Evolutionary conservation across 768 basidiomycete genomes (phyloP), one percentile per base, ranked within the genome.

Genomic region (Coprinopsis sp.): DNA sequence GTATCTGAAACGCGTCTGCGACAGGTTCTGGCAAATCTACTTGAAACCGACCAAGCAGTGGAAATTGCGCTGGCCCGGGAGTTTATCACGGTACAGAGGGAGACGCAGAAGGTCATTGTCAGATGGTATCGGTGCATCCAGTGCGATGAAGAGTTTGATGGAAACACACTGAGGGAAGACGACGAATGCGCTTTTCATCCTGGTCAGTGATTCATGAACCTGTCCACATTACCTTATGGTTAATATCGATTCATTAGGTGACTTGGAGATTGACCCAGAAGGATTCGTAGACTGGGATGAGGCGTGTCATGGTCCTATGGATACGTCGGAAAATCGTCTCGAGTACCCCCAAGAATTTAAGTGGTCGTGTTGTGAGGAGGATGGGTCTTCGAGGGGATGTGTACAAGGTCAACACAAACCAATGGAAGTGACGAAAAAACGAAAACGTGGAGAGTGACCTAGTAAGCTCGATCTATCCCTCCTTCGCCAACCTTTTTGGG

Each of bases 151-250:
- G 72, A 77, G 40, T 78, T 67, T 50, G 77, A 79, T 50, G 59
- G 64, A 33, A 65, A 66, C 11, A 58, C 54, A 4, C 51, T 58
- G 33, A 60, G 70, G 36, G 66, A 58, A 16, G 63, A 68, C 3
- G 65, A 61, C 3, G 74, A 74, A 48, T 81, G 78, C 49, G 37
- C 50, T 14, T 78, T 74, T 52, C 79, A 81, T 64, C 69, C 74
- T 33, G 78, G 79, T 77, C 44, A 41, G 70, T 50, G 24, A n/a
- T n/a, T n/a, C 28, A 33, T 34, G 38, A 13, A 8, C 10, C 8
- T 21, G 27, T 43, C 19, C 19, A 18, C 18, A 27, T 37, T 18
- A 8, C 16, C 28, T 44, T 27, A 16, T 23, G 33, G 8, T 28
- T 13, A 16, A 6, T n/a, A 19, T 19, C 19, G 30, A 36, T 13